These are phyloP conservation scores for Candida insectalens DNA, from an alignment of 805 yeast genomes.

Conservation along the genomic window DNA sequence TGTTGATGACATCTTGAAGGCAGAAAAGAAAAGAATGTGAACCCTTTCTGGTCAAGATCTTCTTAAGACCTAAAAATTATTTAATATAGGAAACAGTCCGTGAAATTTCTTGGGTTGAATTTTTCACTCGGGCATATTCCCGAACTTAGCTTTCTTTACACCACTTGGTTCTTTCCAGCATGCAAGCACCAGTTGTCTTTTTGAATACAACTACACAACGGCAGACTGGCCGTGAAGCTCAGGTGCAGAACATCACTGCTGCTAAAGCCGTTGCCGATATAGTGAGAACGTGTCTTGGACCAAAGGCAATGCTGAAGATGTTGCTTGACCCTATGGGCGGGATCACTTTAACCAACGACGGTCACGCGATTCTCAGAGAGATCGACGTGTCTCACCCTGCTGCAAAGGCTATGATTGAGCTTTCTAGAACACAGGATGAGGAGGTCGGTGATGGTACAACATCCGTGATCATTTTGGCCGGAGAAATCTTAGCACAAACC, in stretches of 20 bases:
- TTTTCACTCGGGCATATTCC: background rate
- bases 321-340: conserved; percentile 95
- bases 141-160: no score
- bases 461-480: conserved; percentile 92
- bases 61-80: no score
- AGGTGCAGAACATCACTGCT: conserved; percentile 92
- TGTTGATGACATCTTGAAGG: conserved; percentile 23
- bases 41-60: no score
- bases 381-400: conserved; percentile 98
- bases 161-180: no score
- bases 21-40: no score
- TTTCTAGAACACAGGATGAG: conserved; percentile 95
- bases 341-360: conserved; percentile 93
- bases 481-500: conserved; percentile 92
- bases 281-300: conserved; percentile 95
- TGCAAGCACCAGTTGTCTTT: conserved; percentile 82
- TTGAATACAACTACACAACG: conserved; percentile 86
- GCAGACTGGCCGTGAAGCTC: conserved; percentile 96
- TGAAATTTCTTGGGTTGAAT: background rate
- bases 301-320: conserved; percentile 98
- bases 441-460: conserved; percentile 92
- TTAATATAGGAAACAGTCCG: no score
- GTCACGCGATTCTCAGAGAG: conserved; percentile 95
- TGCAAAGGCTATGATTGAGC: conserved; percentile 96
- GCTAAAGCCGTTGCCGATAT: conserved; percentile 99